Percentiles rank a stretch among this genome's conserved stretches.
Evolutionary conservation across 257 asterid genomes (phyloP).

Genomic region (Schizonepeta tenuifolia): DNA sequence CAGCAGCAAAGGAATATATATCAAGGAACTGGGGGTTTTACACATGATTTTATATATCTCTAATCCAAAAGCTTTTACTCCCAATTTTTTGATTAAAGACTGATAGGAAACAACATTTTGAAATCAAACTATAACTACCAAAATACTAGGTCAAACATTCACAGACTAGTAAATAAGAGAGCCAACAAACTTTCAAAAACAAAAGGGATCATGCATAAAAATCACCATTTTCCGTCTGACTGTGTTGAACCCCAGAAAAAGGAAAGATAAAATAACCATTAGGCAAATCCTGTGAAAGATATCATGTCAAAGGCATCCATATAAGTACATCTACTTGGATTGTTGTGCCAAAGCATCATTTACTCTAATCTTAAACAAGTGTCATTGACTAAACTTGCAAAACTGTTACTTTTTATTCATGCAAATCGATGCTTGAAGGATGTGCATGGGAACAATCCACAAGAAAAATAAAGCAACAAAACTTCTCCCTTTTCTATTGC

Average conservation of each 20-base stretch:
- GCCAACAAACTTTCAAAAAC: not conserved
- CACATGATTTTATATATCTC: constrained; percentile 9
- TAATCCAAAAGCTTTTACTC: constrained; percentile 1
- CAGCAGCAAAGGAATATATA: not conserved
- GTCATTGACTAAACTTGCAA: constrained; percentile 19
- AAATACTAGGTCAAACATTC: not conserved
- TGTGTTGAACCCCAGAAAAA: not conserved
- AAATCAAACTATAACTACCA: constrained; percentile 3
- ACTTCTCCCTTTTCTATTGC: constrained; percentile 22
- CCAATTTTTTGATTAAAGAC: constrained; percentile 7
- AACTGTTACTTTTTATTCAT: not conserved
- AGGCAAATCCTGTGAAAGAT: constrained; percentile 5
- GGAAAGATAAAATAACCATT: not conserved
- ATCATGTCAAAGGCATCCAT: not conserved
- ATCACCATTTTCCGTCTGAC: constrained; percentile 1
- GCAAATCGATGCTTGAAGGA: not conserved
- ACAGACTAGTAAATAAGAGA: not conserved
- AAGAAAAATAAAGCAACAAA: constrained; percentile 23
- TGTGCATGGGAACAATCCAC: constrained; percentile 15
- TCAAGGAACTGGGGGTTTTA: constrained; percentile 11
- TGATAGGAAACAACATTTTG: not conserved
- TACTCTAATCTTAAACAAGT: constrained; percentile 23
- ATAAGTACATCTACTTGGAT: not conserved
- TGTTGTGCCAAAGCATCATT: constrained; percentile 1
- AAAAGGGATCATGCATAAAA: not conserved